Conservation (phyloP, 202 grass and related monocot genomes). For the Sporobolus alterniflorus region DNA sequence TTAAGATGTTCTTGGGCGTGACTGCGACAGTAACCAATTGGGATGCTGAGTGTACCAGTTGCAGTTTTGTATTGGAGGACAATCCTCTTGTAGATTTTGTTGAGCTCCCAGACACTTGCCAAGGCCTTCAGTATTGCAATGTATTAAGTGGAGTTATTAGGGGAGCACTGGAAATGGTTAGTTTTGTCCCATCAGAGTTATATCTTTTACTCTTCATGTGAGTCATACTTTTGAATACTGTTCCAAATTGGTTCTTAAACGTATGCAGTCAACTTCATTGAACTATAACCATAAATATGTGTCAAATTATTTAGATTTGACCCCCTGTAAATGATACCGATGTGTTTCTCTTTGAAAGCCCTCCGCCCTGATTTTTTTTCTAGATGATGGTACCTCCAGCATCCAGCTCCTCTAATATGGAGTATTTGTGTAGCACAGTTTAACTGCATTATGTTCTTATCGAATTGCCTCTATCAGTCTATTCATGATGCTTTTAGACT, state of each 20-base stretch:
- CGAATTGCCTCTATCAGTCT: neutral
- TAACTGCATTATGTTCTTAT: neutral
- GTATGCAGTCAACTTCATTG: neutral
- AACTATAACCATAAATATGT: neutral
- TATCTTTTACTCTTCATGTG: neutral
- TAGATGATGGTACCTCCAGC: neutral
- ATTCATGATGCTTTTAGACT: neutral
- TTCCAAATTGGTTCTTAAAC: neutral
- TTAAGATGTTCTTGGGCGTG: constrained; percentile 99
- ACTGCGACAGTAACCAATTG: constrained; percentile 91
- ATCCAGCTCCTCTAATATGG: neutral
- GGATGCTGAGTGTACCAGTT: constrained; percentile 93
- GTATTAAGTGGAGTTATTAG: constrained; percentile 92
- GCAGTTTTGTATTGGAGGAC: constrained; percentile 95
- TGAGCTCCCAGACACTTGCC: constrained; percentile 95
- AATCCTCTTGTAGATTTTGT: constrained; percentile 99
- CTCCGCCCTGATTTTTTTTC: neutral
- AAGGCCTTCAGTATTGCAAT: constrained; percentile 96
- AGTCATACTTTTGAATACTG: neutral
- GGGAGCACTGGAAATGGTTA: constrained; percentile 96
- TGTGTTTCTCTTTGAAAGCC: no score
- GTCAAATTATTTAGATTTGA: neutral
- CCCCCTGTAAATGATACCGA: neutral
- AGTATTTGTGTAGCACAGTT: neutral
- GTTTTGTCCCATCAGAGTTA: constrained; percentile 18